Conservation (phyloP, 805 yeast species). For the Candida sphagnicola region DNA sequence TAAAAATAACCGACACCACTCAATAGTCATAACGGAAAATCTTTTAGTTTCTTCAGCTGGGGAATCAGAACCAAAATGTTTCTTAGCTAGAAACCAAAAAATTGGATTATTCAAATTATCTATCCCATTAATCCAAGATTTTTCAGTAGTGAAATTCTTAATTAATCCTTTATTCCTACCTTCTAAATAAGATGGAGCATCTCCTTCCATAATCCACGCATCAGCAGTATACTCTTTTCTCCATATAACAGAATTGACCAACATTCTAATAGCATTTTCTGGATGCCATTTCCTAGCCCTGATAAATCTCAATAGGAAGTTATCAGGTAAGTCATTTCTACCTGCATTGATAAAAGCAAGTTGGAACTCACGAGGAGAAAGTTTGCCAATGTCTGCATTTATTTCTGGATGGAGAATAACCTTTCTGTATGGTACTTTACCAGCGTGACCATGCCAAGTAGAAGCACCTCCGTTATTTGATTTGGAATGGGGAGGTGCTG, state of each 20-base stretch:
- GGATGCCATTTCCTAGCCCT: slow-evolving; percentile 87
- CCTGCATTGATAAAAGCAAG: slow-evolving; percentile 36
- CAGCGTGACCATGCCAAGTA: neutral
- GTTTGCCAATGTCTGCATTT: slow-evolving; percentile 1
- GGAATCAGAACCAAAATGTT: slow-evolving; percentile 51
- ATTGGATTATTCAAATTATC: slow-evolving; percentile 77
- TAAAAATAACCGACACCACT: slow-evolving; percentile 72
- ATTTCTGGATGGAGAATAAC: neutral
- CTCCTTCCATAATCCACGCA: slow-evolving; percentile 65
- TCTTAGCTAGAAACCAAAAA: slow-evolving; percentile 73
- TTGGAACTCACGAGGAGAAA: slow-evolving; percentile 31
- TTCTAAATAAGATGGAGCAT: slow-evolving; percentile 49
- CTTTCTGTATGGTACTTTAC: neutral
- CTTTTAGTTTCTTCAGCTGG: slow-evolving; percentile 68
- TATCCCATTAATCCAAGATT: slow-evolving; percentile 69
- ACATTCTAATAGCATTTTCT: slow-evolving; percentile 64
- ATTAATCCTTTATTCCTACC: slow-evolving; percentile 43
- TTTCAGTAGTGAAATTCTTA: slow-evolving; percentile 58
- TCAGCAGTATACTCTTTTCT: slow-evolving; percentile 61
- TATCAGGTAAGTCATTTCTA: slow-evolving; percentile 81
- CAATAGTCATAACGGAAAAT: slow-evolving; percentile 74
- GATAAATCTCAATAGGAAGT: slow-evolving; percentile 66
- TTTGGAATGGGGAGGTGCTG: slow-evolving; percentile 3
- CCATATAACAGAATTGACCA: slow-evolving; percentile 74
- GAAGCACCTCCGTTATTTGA: neutral